phyloP scores from a whole-genome alignment of 768 basidiomycete species.

The Mycena maculata region DNA sequence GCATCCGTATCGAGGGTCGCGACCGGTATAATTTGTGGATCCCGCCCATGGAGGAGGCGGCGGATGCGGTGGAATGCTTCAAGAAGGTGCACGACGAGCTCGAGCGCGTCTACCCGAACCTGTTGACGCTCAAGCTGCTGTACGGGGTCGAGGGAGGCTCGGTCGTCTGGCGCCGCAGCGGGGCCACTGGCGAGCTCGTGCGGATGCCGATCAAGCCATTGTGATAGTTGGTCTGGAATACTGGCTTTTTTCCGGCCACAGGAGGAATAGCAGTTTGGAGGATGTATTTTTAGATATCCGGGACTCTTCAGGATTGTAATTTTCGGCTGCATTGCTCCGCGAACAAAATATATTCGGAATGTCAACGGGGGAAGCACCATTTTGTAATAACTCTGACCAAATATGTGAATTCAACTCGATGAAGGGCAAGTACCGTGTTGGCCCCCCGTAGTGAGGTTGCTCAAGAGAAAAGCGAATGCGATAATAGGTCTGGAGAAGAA shows the following conservation, averaged over 20 bases:
- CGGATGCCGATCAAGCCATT: background rate
- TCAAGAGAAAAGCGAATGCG: too few species aligned
- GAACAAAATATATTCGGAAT: too few species aligned
- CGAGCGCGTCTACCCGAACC: conserved; percentile 23
- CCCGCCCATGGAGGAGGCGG: conserved; percentile 31
- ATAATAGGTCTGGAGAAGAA: too few species aligned
- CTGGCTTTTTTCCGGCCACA: too few species aligned
- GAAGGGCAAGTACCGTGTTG: too few species aligned
- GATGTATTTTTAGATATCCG: conserved; percentile 2
- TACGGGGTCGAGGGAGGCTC: conserved; percentile 27
- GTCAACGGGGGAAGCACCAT: too few species aligned
- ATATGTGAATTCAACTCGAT: too few species aligned
- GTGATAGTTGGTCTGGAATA: background rate
- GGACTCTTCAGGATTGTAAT: background rate
- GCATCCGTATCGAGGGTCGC: conserved; percentile 27
- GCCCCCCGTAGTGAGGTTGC: too few species aligned
- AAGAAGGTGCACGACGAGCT: conserved; percentile 9
- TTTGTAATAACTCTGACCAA: too few species aligned
- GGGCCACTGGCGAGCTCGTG: background rate
- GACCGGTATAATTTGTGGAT: conserved; percentile 36
- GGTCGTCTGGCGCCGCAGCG: conserved; percentile 25
- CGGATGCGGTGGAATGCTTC: conserved; percentile 24
- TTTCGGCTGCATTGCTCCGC: background rate
- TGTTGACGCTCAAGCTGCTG: conserved; percentile 27
- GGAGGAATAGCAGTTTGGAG: too few species aligned